Evolutionary conservation across 1,284 basidiomycete genomes (phyloP), one percentile per base, ranked within the genome.

Genomic region (Tylopilus microsporus): DNA sequence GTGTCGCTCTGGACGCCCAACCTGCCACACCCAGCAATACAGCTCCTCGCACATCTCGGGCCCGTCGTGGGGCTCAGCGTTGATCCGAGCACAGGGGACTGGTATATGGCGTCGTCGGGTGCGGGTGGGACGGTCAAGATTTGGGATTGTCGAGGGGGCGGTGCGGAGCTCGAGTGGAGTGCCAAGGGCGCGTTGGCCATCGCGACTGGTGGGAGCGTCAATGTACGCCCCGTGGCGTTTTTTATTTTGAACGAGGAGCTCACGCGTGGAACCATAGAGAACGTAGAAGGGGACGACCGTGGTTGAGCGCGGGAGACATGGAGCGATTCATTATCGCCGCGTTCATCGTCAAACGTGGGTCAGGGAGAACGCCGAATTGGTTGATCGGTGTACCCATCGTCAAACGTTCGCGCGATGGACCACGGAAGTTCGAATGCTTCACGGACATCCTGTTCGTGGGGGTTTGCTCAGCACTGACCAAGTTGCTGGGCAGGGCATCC

Each of bases 1-100:
- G 91, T 98, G 36, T 95, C 94, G 0, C 79, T 99, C 11, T 98
- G 95, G 94, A 97, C 95, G 8, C 97, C 96, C 0, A 98, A 97
- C 66, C 79, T 96, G 10, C 85, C 92, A 0, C 88, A 92, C 52
- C 91, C 96, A 0, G 94, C 94, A 2, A 91, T 99, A 49, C 92
- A 91, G 64, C 81, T 98, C 1, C 82, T 98, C 6, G 91, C 96
- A 0, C 96, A 99, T 70, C 79, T 92, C 0, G 94, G 95, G 0
- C 94, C 94, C 0, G 86, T 99, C 1, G 81, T 84, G 0, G 86
- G 88, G 41, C 81, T 98, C 15, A 83, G 87, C 32, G 82, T 98
- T 8, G 94, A 98, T 72, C 86, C 91, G 1, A 91, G 83, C 54
- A 80, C 85, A 5, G 87, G 86, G 2, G 96, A 96, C 0, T 74